These are phyloP conservation scores for Danielozyma ontarioensis DNA, from an alignment of 805 yeast species.

Conservation along the genomic window DNA sequence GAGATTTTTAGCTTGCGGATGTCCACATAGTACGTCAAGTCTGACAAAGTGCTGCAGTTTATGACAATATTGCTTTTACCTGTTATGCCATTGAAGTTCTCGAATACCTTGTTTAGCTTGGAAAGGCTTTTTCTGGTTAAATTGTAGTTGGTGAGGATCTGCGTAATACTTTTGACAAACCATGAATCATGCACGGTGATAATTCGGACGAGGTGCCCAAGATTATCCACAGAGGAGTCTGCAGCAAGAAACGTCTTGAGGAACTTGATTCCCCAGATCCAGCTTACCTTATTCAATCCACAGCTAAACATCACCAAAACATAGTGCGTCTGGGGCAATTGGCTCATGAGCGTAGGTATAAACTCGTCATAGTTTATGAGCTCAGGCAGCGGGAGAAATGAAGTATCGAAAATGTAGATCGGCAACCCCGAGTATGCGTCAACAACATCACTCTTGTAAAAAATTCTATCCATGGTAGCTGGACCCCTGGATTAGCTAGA, in stretches of 20 bases:
- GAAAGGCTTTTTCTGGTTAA: conserved; percentile 27
- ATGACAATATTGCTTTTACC: conserved; percentile 21
- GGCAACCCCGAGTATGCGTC: conserved; percentile 72
- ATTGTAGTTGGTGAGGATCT: conserved; percentile 58
- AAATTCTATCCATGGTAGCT: conserved; percentile 34
- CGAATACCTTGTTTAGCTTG: conserved; percentile 21
- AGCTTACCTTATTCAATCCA: conserved; percentile 61
- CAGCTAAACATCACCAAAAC: conserved; percentile 75
- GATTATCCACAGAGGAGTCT: conserved; percentile 40
- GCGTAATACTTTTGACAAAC: conserved; percentile 75
- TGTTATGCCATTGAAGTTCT: conserved; percentile 11
- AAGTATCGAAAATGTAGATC: conserved; percentile 76
- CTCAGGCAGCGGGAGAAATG: conserved; percentile 64
- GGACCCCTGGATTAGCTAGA: too few species aligned
- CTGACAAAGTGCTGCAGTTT: conserved; percentile 47
- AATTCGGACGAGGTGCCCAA: conserved; percentile 47
- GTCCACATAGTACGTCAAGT: conserved; percentile 58
- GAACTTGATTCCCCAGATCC: conserved; percentile 66
- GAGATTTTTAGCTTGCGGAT: conserved; percentile 73
- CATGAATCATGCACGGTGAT: conserved; percentile 88
- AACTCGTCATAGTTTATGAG: conserved; percentile 42
- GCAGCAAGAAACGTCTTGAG: conserved; percentile 50
- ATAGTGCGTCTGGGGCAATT: conserved; percentile 59
- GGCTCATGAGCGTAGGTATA: conserved; percentile 49
- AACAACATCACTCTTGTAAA: conserved; percentile 52